A percentile compares a stretch with the other conserved stretches of the same genome.
These are phyloP conservation scores for Magnusiomyces ingens DNA, from an alignment of 1,139 yeast species.

Conservation along the genomic window DNA sequence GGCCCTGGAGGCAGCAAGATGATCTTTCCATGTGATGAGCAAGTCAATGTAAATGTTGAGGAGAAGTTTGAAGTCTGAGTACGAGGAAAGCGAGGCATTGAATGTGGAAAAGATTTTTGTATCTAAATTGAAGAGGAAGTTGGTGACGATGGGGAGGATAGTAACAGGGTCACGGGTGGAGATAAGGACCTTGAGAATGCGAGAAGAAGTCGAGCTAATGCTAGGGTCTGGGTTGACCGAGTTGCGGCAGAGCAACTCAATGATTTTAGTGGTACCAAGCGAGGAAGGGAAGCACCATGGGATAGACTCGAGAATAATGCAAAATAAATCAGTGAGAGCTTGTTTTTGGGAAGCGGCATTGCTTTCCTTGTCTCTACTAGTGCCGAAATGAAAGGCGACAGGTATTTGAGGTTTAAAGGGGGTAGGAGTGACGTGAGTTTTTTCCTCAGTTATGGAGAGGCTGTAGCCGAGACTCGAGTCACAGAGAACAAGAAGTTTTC, in stretches of 20 bases:
- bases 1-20: not conserved
- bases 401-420: constrained; percentile 32
- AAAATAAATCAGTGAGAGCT: constrained; percentile 55
- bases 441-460: constrained; percentile 21
- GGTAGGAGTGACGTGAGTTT: constrained; percentile 12
- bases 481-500: constrained; percentile 49
- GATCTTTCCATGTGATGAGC: constrained; percentile 64
- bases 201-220: constrained; percentile 57
- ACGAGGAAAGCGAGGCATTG: constrained; percentile 45
- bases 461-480: constrained; percentile 41
- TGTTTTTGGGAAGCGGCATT: constrained; percentile 20
- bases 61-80: constrained; percentile 51
- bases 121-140: constrained; percentile 71
- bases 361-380: constrained; percentile 23
- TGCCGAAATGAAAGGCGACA: constrained; percentile 45
- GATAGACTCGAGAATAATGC: constrained; percentile 58
- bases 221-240: constrained; percentile 59
- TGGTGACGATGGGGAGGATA: constrained; percentile 67
- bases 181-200: constrained; percentile 60
- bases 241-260: constrained; percentile 71
- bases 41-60: constrained; percentile 71
- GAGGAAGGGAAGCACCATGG: constrained; percentile 60
- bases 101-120: constrained; percentile 42
- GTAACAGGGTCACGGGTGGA: constrained; percentile 64
- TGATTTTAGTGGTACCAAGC: constrained; percentile 51